Percentiles rank a stretch among this genome's conserved stretches.
Conservation (phyloP, 768 basidiomycete species). For the Coprinopsis sp. region DNA sequence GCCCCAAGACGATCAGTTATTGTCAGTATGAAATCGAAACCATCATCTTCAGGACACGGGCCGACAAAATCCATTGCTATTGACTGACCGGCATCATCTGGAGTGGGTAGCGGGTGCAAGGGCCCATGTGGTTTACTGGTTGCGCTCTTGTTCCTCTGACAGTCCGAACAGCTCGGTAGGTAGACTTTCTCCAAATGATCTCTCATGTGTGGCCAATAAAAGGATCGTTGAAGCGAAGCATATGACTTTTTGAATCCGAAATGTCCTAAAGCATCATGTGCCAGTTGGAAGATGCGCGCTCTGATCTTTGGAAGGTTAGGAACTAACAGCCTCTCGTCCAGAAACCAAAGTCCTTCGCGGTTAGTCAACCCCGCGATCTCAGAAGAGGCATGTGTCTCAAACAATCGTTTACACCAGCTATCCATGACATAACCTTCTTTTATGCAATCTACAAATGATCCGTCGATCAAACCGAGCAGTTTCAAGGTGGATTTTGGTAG, state of each 20-base stretch:
- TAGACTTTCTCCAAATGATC: slow-evolving; percentile 25
- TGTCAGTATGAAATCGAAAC: slow-evolving; percentile 17
- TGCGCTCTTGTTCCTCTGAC: slow-evolving; percentile 30
- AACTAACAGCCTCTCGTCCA: slow-evolving; percentile 19
- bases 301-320: slow-evolving; percentile 17
- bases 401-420: neutral
- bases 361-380: neutral
- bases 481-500: neutral
- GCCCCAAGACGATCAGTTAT: slow-evolving; percentile 7
- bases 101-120: slow-evolving; percentile 22
- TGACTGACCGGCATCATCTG: slow-evolving; percentile 15
- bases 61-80: slow-evolving; percentile 34
- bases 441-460: neutral
- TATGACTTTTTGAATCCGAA: slow-evolving; percentile 32
- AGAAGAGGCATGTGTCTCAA: neutral
- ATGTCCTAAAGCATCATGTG: slow-evolving; percentile 27
- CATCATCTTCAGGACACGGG: slow-evolving; percentile 26
- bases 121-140: slow-evolving; percentile 26
- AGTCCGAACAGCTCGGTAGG: slow-evolving; percentile 26
- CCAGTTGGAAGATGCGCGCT: slow-evolving; percentile 20
- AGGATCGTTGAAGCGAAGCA: slow-evolving; percentile 16
- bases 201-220: slow-evolving; percentile 33
- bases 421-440: neutral
- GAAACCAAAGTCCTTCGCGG: slow-evolving; percentile 19
- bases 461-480: neutral